Base-by-base conservation (phyloP, 352 stramenopile genomes). In the Phytophthora podocarpi region DNA sequence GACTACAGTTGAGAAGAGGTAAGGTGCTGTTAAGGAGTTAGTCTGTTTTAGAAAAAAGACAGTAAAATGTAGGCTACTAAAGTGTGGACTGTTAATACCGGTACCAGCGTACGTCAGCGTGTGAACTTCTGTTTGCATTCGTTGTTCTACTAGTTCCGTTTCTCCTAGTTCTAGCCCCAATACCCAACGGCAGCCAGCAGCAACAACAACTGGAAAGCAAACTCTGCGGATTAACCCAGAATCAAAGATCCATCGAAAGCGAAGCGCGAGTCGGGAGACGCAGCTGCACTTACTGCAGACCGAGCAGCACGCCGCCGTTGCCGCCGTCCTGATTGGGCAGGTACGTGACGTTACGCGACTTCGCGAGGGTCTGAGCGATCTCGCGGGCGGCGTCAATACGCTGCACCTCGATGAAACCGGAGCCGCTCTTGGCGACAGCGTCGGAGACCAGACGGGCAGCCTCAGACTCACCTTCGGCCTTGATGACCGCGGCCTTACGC, bases 311-410 rank as follows among this genome's bases (percentile, higher is more conserved):
- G 28, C 87, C 87, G 43, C 85, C 85, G 68, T 90, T 97, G 71
- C 80, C 73, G 52, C 82, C 82, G 9, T 89, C 76, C 66, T 96
- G 84, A 54, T 93, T 91, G 31, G 98, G 98, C 57, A 99, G 81
- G 86, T 99, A 99, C 47, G 97, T 98, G 50, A 99, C 89, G 78
- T 99, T 99, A 66, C 96, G 93, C 49, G 93, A 97, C 74, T 92
- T 95, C 45, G 97, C 93, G 26, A 99, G 85, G 34, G 97, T 99
- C 77, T 94, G 90, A 5, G 98, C 98, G 73, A 99, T 99, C 75
- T 99, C 97, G 64, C 98, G 98, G n/a, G 98, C 98, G 12, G 98
- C 98, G 76, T 99, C 98, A 64, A 99, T 99, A 72, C 97, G 95
- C 74, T 98, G 94, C 53, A 99, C 97, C 76, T 99, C 98, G 59